Conservation (phyloP, 352 stramenopile species). For the Globisporangium heterothallicum region DNA sequence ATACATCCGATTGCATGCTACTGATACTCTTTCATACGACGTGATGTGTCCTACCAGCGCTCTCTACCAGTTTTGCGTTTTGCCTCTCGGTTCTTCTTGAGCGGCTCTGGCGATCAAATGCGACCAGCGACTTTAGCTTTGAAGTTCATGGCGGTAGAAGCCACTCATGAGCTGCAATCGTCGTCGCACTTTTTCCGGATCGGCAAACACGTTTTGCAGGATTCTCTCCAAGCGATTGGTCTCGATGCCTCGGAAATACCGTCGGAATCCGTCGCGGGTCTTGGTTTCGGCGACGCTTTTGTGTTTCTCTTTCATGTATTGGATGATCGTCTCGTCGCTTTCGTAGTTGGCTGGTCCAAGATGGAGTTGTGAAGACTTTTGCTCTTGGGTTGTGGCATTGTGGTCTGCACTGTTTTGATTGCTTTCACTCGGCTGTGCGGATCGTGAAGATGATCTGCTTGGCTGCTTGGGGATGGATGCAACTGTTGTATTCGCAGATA, state of each 20-base stretch:
- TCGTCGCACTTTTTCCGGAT: constrained; percentile 47
- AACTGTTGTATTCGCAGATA: not conserved
- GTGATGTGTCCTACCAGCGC: too few species aligned
- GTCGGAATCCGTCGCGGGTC: constrained; percentile 65
- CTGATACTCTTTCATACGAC: too few species aligned
- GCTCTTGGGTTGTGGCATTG: not conserved
- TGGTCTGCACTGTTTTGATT: constrained; percentile 12
- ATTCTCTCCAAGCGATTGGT: constrained; percentile 37
- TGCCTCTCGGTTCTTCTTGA: not conserved
- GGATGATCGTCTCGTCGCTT: constrained; percentile 40
- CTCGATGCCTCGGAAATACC: constrained; percentile 61
- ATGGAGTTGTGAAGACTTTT: constrained; percentile 4
- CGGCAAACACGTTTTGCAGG: constrained; percentile 40
- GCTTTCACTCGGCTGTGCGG: not conserved
- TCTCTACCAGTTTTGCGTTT: constrained; percentile 1
- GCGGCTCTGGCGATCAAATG: not conserved
- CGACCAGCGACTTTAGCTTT: constrained; percentile 11
- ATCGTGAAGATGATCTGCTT: not conserved
- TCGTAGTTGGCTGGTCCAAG: constrained; percentile 38
- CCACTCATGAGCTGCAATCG: constrained; percentile 70
- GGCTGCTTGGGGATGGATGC: not conserved
- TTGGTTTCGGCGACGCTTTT: constrained; percentile 41
- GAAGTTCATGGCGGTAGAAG: constrained; percentile 28
- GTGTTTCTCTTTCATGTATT: constrained; percentile 48
- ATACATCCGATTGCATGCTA: too few species aligned